Base-by-base conservation (phyloP, 768 basidiomycete species). In the Hericium erinaceus region DNA sequence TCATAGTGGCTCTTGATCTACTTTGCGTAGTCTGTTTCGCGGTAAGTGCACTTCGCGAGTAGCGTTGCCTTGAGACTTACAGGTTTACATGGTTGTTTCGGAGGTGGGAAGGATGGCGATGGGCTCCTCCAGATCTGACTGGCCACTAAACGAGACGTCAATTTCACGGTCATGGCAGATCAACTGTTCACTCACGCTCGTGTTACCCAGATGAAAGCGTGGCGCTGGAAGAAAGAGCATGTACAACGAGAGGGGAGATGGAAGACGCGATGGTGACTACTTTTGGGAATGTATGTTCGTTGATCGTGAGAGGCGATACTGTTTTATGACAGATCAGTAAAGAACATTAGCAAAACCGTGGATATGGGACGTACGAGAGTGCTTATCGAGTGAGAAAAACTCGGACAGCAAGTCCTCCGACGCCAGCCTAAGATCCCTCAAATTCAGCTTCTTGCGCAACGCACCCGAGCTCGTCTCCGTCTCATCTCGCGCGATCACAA, bases 1-100 rank as follows among this genome's bases (percentile, higher is more conserved):
- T 99, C 95, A 58, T n/a, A n/a, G n/a, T n/a, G n/a, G n/a, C 87
- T 90, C 68, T 94, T 89, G 70, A 99, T 92, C 97, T 97, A 99
- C 74, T 98, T 98, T 58, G 95, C 86, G 70, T 98, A 98, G 75
- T 98, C 92, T 93, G 20, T 10, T 33, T 13, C 1, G 26, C 26
- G 26, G 26, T 26, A 26, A 26, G 26, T 26, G 26, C 26, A 26
- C 2, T 26, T 26, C 26, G 26, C 26, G 26, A 26, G 26, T 26
- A 26, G 2, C 3, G 26, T 26, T 26, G 26, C 6, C 7, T 33
- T 33, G 33, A 38, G 26, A 72, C 89, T 64, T 68, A 93, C 92
- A 97, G 37, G 97, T 95, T 73, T 99, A 99, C 97, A 99, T 99
- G 70, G 88, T 92, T 37, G 95, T 99, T 72, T 99, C 95, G 0